Conservation (phyloP, 2,329 filamentous ascomycete genomes). For the Fusarium sublunatum region DNA sequence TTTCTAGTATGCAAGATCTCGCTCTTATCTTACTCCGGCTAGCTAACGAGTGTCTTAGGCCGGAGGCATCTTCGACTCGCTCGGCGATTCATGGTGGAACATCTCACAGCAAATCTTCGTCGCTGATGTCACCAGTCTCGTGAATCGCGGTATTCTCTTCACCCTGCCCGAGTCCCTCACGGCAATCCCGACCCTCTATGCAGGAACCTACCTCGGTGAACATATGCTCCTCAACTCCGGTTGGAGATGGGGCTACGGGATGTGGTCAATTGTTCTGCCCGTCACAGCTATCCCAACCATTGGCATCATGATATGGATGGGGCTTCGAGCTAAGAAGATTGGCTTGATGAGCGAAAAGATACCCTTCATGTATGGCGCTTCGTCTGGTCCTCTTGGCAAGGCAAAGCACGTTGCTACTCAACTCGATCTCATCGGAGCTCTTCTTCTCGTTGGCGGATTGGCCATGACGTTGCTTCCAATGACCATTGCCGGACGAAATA, state of each 20-base stretch:
- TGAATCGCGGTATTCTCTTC: conserved; percentile 34
- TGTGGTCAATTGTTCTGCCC: conserved; percentile 26
- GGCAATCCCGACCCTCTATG: conserved; percentile 33
- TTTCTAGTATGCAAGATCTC: conserved; percentile 15
- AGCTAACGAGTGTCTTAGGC: conserved; percentile 9
- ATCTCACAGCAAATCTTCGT: conserved; percentile 37
- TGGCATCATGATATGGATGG: conserved; percentile 35
- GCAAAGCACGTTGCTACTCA: conserved; percentile 10
- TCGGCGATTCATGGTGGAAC: conserved; percentile 35
- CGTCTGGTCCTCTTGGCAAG: neutral
- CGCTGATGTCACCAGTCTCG: conserved; percentile 31
- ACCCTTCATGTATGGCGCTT: conserved; percentile 10
- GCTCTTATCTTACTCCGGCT: rapidly evolving
- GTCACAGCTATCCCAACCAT: conserved; percentile 31
- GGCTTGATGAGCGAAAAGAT: conserved; percentile 14
- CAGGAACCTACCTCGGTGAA: conserved; percentile 35
- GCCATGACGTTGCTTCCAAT: conserved; percentile 34
- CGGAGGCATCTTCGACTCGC: conserved; percentile 33
- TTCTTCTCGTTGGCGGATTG: conserved; percentile 28
- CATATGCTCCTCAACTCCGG: conserved; percentile 19
- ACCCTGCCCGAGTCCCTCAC: conserved; percentile 33
- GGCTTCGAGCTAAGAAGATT: conserved; percentile 9
- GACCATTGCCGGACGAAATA: conserved; percentile 31
- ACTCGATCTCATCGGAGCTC: conserved; percentile 24
- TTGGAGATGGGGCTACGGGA: conserved; percentile 37